A percentile compares a stretch with the other conserved stretches of the same genome.
Evolutionary conservation across 2,329 filamentous ascomycete species (phyloP).

Genomic region (Sodiomyces alkalinus): DNA sequence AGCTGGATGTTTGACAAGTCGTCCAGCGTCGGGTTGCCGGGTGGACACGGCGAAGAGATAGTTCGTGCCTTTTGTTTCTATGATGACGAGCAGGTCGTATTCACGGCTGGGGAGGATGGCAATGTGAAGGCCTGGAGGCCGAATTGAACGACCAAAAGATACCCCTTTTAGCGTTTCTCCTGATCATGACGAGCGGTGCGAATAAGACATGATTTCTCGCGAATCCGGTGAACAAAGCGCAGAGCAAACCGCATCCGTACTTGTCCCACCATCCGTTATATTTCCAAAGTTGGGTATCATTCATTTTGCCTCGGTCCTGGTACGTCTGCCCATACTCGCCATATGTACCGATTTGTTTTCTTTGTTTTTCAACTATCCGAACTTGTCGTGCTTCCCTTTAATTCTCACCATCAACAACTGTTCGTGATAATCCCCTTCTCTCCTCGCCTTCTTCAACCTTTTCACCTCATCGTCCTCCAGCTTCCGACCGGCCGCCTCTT

Average conservation of each 20-base stretch:
- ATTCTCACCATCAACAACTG: constrained; percentile 72
- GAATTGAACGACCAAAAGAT: background rate
- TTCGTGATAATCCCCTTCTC: constrained; percentile 84
- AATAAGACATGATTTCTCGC: too few relatives aligned
- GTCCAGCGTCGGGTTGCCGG: constrained; percentile 41
- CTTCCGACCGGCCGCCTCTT: constrained; percentile 60
- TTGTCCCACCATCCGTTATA: too few relatives aligned
- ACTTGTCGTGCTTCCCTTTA: constrained; percentile 90
- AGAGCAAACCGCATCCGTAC: too few relatives aligned
- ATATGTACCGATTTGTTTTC: too few relatives aligned
- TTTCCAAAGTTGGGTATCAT: too few relatives aligned
- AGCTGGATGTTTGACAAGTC: constrained; percentile 40
- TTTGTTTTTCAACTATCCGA: constrained; percentile 17
- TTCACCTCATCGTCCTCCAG: constrained; percentile 78
- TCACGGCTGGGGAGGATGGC: constrained; percentile 44
- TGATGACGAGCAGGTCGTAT: constrained; percentile 42
- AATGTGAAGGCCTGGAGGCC: constrained; percentile 40
- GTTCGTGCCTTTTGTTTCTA: constrained; percentile 49
- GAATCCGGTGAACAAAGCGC: too few relatives aligned
- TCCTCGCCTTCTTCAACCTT: constrained; percentile 64
- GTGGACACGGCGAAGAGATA: constrained; percentile 48
- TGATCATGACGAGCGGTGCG: too few relatives aligned
- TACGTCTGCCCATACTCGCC: too few relatives aligned
- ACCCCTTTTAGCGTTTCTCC: too few relatives aligned
- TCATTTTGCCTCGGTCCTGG: too few relatives aligned